Evolutionary conservation across 129 eudicot species (phyloP), one percentile per base, ranked within the genome.

Genomic region (Pulicaria dysenterica): DNA sequence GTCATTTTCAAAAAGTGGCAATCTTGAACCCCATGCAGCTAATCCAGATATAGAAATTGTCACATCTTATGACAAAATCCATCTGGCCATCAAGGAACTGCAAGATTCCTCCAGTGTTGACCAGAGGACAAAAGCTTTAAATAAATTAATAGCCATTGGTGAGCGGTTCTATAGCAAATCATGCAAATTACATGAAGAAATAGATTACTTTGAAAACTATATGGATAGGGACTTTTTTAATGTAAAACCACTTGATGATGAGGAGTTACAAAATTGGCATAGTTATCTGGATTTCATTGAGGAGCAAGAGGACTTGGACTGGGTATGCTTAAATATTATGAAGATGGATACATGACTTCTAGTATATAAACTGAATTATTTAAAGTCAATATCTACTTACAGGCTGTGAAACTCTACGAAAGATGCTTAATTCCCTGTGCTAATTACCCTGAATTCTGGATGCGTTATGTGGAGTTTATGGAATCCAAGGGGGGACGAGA

Each of bases 361-460:
- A 24, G 31, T 50, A 41, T 24, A 36, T 74, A 58, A 51, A 67
- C 5, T 70, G 49, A 60, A 58, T 36, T 50, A 31, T 55, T 59
- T 55, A 14, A 74, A 63, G 74, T 44, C 61, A 45, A 42, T 64
- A 36, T 74, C 71, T 80, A 58, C 58, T 77, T 84, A 70, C 87
- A 93, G 98, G 92, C 87, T 44, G 88, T 93, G 78, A 85, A 84
- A 70, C 72, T 89, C 44, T 90, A 89, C 44, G 98, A 89, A 73
- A 87, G 95, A 84, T 93, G 96, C 85, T 84, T 93, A 83, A 87
- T 93, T 47, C 75, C 95, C 5, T 93, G 98, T 87, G 96, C 98
- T 64, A 78, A 75, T 58, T 93, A 89, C 80, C 92, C 96, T 53
- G 98, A 93, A 77, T 93, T 89, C 72, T 93, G 98, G 98, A 87